Evolutionary conservation across 257 asterid species (phyloP).

Genomic region (Leonotis leonurus): DNA sequence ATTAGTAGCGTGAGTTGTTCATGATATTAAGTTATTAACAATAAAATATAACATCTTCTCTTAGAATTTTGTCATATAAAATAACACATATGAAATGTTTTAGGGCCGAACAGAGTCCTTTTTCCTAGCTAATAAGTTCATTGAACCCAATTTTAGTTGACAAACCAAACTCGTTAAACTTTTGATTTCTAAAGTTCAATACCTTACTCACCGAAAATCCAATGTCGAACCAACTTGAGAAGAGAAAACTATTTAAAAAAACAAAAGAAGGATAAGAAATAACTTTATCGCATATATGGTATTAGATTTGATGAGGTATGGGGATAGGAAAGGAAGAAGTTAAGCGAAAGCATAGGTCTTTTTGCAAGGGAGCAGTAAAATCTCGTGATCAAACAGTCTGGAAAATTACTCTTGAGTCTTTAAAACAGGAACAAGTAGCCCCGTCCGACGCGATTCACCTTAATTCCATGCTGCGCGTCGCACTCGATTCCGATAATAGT

Average conservation of each 20-base stretch:
- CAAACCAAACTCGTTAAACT: neutral
- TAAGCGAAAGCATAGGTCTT: neutral
- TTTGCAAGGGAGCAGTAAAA: slow-evolving; percentile 1
- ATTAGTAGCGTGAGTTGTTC: no score
- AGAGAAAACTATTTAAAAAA: neutral
- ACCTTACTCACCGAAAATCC: neutral
- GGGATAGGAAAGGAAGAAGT: neutral
- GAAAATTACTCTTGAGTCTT: neutral
- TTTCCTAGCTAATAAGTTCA: neutral
- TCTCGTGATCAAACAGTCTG: slow-evolving; percentile 11
- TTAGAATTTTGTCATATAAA: no score
- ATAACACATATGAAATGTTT: neutral
- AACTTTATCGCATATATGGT: neutral
- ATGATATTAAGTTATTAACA: no score
- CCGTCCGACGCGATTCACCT: slow-evolving; percentile 14
- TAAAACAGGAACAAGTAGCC: slow-evolving; percentile 23
- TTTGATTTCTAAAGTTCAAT: neutral
- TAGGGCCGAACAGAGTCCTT: neutral
- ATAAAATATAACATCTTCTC: no score
- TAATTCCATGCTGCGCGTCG: neutral
- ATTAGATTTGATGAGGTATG: neutral
- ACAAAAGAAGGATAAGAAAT: neutral
- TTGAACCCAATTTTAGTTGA: neutral
- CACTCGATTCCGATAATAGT: neutral
- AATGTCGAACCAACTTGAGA: neutral